Percentiles rank a stretch among this genome's conserved stretches.
Evolutionary conservation across 768 basidiomycete species (phyloP).

Genomic region (Russula sp.): DNA sequence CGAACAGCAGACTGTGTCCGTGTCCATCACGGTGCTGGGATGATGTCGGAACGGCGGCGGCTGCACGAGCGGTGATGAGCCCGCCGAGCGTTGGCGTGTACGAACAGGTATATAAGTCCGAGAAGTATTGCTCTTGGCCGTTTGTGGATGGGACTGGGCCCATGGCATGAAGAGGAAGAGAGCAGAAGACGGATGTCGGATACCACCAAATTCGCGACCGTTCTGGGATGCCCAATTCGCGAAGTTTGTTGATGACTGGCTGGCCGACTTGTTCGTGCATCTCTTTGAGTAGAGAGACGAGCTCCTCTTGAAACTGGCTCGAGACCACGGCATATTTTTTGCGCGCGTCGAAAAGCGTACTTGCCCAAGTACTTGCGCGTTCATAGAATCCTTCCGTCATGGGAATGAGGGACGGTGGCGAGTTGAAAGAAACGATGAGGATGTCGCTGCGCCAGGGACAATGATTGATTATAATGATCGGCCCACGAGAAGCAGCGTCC

Average conservation of each 20-base stretch:
- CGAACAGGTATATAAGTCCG: conserved; percentile 13
- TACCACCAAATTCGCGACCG: conserved; percentile 14
- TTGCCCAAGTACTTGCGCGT: background rate
- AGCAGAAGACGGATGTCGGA: background rate
- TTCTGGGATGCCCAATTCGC: background rate
- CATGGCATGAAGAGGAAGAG: conserved; percentile 18
- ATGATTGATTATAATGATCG: conserved; percentile 3
- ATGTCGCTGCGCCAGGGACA: background rate
- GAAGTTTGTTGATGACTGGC: conserved; percentile 1
- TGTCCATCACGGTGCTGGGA: background rate
- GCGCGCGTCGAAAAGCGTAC: background rate
- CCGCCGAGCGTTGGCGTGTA: conserved; percentile 10
- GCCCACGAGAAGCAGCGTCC: background rate
- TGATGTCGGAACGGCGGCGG: background rate
- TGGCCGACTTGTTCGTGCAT: conserved; percentile 5
- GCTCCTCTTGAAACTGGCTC: background rate
- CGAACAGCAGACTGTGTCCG: background rate
- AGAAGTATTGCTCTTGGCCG: background rate
- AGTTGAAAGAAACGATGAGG: background rate
- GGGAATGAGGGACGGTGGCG: background rate
- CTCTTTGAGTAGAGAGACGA: background rate
- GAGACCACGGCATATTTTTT: background rate
- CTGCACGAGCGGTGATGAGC: background rate
- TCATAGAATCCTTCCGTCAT: background rate
- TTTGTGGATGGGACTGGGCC: background rate